Conservation (phyloP, 352 stramenopile species). For the Pythium coloratum region DNA sequence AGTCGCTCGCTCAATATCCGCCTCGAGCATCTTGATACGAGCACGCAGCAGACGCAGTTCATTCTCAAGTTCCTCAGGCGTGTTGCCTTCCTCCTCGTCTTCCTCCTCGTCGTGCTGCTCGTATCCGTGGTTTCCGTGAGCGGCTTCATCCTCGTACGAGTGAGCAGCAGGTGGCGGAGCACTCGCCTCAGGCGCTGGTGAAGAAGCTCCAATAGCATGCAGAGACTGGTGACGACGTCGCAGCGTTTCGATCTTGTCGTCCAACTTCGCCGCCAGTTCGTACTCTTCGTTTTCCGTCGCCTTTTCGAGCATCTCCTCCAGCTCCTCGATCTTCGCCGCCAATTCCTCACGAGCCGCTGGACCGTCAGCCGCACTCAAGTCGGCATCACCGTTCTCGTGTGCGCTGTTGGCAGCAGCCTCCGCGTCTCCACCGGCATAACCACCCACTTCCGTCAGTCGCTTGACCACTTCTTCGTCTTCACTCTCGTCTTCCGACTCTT, state of each 20-base stretch:
- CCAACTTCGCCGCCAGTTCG: slow-evolving; percentile 70
- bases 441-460: slow-evolving; percentile 5
- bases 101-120: slow-evolving; percentile 35
- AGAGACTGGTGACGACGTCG: slow-evolving; percentile 54
- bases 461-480: slow-evolving; percentile 42
- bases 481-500: slow-evolving; percentile 45
- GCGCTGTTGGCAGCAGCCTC: slow-evolving; percentile 11
- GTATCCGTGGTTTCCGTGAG: slow-evolving; percentile 32
- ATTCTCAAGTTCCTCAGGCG: slow-evolving; percentile 26
- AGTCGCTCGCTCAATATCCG: slow-evolving; percentile 67
- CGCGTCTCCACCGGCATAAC: slow-evolving; percentile 7
- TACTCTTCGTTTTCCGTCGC: slow-evolving; percentile 84
- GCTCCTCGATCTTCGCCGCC: slow-evolving; percentile 47
- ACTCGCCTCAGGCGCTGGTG: neutral
- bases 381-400: slow-evolving; percentile 27
- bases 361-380: slow-evolving; percentile 30
- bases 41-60: slow-evolving; percentile 46
- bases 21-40: slow-evolving; percentile 55
- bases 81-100: slow-evolving; percentile 24
- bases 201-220: slow-evolving; percentile 18
- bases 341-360: slow-evolving; percentile 54
- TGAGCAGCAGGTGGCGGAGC: slow-evolving; percentile 17
- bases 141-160: slow-evolving; percentile 22
- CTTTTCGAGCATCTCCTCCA: slow-evolving; percentile 70
- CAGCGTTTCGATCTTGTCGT: slow-evolving; percentile 68